Base-by-base conservation (phyloP, 2,329 filamentous ascomycete species). In the Fusarium sulawesiense region DNA sequence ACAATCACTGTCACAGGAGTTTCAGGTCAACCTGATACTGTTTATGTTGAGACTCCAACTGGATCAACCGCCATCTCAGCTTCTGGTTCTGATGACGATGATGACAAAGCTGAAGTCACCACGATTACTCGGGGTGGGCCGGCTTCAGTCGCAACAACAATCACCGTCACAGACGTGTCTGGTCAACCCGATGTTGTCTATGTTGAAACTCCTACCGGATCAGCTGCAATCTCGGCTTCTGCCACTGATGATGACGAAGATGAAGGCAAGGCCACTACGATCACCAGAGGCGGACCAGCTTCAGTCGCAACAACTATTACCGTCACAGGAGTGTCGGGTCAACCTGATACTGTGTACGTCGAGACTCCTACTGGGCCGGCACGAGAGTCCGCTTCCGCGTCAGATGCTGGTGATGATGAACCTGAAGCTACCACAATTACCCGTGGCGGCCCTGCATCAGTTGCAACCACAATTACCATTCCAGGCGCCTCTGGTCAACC, bases 401-500 rank as follows among this genome's bases (percentile, higher is more conserved):
- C 47, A 2, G n/a, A n/a, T 2, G 48, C 27, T 8, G 3, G 4
- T 4, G 10, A 8, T 4, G 16, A 4, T 4, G n/a, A 3, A 10
- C 3, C 16, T 18, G 32, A 58, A 4, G 37, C 21, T 2, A 40
- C 59, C 14, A 70, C 66, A 3, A 54, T 70, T 3, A 32, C 46
- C 0, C 54, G 59, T 3, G 66, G 60, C 1, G 66, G 66, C 0
- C 41, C 66, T 10, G 49, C 18, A 1, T 56, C 66, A 2, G 23
- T 51, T 1, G 11, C 20, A 3, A 65, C 60, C 1, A 64, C 60
- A 1, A 11, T 64, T 1, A 58, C 51, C 4, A 10, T 64, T 0
- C 25, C 59, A 9, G 61, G 59, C 7, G 21, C 8, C 7, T 59
- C 54, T 2, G 63, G 61, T 8, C 47, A 44, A 12, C 60, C 54